Evolutionary conservation across 352 stramenopile genomes (phyloP).

Genomic region (Phytophthora aleatoria): DNA sequence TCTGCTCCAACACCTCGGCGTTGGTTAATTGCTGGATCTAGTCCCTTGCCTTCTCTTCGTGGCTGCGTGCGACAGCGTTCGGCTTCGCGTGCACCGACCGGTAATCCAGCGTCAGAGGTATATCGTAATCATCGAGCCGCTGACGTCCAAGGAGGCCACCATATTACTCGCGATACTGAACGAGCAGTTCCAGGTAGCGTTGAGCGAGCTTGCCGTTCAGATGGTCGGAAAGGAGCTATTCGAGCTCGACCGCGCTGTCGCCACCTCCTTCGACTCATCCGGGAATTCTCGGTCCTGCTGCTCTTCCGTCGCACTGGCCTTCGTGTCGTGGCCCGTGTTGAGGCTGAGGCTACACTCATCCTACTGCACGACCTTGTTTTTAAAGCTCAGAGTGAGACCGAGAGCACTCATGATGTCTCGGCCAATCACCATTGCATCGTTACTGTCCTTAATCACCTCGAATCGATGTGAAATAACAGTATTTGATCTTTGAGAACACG

Average conservation of each 20-base stretch:
- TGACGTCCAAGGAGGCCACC: constrained; percentile 4
- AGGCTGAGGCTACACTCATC: neutral
- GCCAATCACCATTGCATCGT: constrained; percentile 13
- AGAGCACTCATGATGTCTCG: constrained; percentile 11
- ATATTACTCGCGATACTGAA: neutral
- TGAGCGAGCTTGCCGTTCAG: neutral
- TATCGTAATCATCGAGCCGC: constrained; percentile 8
- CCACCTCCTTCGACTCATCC: constrained; percentile 3
- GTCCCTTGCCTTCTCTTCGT: neutral
- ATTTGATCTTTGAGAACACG: neutral
- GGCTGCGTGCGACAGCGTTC: neutral
- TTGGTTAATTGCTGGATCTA: constrained; percentile 6
- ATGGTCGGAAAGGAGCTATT: constrained; percentile 4
- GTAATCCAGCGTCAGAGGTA: constrained; percentile 9
- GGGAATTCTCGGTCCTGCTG: constrained; percentile 3
- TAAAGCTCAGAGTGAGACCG: constrained; percentile 6
- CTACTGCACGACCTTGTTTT: constrained; percentile 2
- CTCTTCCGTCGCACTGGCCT: neutral
- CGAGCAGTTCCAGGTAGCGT: neutral
- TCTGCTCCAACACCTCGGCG: constrained; percentile 2
- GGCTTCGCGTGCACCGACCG: constrained; percentile 13
- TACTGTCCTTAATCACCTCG: constrained; percentile 9
- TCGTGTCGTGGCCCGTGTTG: constrained; percentile 1
- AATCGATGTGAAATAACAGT: constrained; percentile 14
- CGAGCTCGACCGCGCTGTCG: neutral